These are phyloP conservation scores for Lentinus tigrinus DNA, from an alignment of 768 basidiomycete species.

Conservation along the genomic window DNA sequence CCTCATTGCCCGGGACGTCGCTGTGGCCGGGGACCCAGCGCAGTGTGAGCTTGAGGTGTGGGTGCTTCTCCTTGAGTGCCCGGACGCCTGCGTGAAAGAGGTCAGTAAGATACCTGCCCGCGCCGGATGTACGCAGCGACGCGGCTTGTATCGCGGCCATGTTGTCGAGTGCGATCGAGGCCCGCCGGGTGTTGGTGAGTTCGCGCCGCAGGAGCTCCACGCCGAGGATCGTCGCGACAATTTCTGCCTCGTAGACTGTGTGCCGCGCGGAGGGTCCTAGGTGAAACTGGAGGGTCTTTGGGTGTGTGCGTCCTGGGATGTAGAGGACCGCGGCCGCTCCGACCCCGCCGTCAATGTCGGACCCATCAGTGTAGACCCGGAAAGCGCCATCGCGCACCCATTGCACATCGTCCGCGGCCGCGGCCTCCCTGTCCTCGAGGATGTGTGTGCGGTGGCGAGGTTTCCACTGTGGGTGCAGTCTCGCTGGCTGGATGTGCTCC, in stretches of 20 bases:
- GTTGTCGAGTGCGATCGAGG: constrained; percentile 11
- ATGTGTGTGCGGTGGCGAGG: constrained; percentile 1
- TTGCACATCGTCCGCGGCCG: background rate
- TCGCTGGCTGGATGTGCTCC: constrained; percentile 11
- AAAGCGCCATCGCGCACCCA: background rate
- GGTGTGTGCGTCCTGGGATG: background rate
- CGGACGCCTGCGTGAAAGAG: background rate
- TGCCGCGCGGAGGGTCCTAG: constrained; percentile 25
- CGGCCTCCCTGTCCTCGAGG: background rate
- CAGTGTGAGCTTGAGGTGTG: background rate
- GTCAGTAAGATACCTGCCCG: constrained; percentile 10
- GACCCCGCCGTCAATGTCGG: constrained; percentile 24
- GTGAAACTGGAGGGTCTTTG: constrained; percentile 10
- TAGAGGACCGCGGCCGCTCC: constrained; percentile 31
- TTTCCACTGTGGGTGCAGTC: constrained; percentile 11
- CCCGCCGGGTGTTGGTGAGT: background rate
- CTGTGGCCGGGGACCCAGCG: constrained; percentile 16
- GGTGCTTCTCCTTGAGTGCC: background rate
- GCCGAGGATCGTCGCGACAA: constrained; percentile 26
- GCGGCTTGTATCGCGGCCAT: constrained; percentile 1
- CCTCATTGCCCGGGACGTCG: constrained; percentile 14
- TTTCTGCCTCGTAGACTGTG: constrained; percentile 32
- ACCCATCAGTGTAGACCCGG: constrained; percentile 31
- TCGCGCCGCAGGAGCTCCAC: constrained; percentile 25
- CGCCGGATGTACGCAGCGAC: background rate